A percentile compares a stretch with the other conserved stretches of the same genome.
Conservation (phyloP, 441 rosid species). For the Arabidopsis hybrid region DNA sequence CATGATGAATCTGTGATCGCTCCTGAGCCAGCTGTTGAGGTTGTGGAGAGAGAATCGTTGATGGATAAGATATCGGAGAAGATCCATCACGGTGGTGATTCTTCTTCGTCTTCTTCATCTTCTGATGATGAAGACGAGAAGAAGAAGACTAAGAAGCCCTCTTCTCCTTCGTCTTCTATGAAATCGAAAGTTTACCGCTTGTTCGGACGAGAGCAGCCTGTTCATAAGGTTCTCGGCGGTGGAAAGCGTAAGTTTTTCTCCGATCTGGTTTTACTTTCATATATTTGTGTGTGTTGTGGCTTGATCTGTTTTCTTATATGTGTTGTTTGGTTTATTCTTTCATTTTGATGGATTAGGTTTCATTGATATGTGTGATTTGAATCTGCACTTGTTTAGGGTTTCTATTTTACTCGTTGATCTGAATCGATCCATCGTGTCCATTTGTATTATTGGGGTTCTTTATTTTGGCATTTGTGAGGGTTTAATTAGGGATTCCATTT, state of each 20-base stretch:
- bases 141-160: constrained; percentile 49
- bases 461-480: too few species aligned
- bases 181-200: constrained; percentile 64
- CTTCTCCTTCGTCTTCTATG: constrained; percentile 49
- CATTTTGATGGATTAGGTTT: constrained; percentile 13
- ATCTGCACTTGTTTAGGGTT: constrained; percentile 16
- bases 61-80: constrained; percentile 77
- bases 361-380: constrained; percentile 1
- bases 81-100: constrained; percentile 57
- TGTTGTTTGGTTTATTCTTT: background rate
- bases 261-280: constrained; percentile 18
- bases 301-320: constrained; percentile 19
- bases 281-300: background rate
- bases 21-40: constrained; percentile 55
- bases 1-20: constrained; percentile 40
- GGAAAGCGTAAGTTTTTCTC: constrained; percentile 47
- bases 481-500: background rate
- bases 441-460: background rate
- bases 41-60: constrained; percentile 62
- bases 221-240: constrained; percentile 88
- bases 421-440: constrained; percentile 6
- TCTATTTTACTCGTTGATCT: background rate
- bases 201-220: constrained; percentile 79
- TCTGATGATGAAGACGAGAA: constrained; percentile 71
- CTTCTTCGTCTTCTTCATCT: constrained; percentile 58